phyloP scores from a whole-genome alignment of 108 stramenopile species.

The Nitzschia sp. region DNA sequence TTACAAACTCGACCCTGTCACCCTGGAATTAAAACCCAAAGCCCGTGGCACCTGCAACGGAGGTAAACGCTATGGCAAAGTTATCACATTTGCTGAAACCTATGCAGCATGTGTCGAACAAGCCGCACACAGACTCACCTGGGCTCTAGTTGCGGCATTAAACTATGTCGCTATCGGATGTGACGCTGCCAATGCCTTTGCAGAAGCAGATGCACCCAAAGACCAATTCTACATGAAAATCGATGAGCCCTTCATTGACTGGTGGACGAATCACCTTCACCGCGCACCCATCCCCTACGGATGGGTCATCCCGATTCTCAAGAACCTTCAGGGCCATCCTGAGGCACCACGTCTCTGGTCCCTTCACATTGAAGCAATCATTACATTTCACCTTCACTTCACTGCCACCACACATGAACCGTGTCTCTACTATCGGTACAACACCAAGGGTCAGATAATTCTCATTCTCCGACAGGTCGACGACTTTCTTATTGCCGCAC shows the following conservation, averaged over 20 bases:
- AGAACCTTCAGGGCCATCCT: constrained; percentile 5
- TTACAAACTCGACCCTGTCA: constrained; percentile 9
- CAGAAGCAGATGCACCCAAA: constrained; percentile 18
- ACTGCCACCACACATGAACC: constrained; percentile 37
- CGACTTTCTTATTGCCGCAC: constrained; percentile 4
- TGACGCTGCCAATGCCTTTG: constrained; percentile 36
- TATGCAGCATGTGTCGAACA: constrained; percentile 23
- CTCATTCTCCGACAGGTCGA: constrained; percentile 34
- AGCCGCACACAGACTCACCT: constrained; percentile 27
- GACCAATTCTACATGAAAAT: constrained; percentile 22
- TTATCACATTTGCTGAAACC: constrained; percentile 5
- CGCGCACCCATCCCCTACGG: constrained; percentile 22
- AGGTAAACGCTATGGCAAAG: constrained; percentile 16
- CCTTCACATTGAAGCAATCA: neutral
- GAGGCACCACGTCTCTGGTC: neutral
- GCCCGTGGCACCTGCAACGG: constrained; percentile 14
- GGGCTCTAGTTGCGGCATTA: constrained; percentile 19
- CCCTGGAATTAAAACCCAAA: neutral
- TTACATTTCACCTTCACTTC: constrained; percentile 10
- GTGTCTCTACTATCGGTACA: constrained; percentile 1
- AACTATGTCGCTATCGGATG: constrained; percentile 21
- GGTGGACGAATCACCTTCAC: constrained; percentile 22
- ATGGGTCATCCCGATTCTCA: constrained; percentile 16
- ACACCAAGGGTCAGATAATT: constrained; percentile 11
- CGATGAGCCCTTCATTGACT: constrained; percentile 18